phyloP scores from a whole-genome alignment of 129 eudicot species.

The Kitagawia praeruptora region DNA sequence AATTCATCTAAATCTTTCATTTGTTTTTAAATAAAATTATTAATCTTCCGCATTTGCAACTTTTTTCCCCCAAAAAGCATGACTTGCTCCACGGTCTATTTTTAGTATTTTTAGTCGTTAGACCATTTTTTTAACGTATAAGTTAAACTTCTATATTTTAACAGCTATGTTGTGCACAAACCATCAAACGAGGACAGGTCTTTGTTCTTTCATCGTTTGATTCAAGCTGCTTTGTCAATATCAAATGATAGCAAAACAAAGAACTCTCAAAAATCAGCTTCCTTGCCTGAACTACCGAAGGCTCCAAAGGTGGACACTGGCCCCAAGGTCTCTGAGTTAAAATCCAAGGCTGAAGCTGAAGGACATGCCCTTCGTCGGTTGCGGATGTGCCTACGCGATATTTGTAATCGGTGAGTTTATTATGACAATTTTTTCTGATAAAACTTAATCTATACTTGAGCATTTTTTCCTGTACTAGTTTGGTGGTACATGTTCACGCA shows the following conservation, averaged over 20 bases:
- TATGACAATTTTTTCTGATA: neutral
- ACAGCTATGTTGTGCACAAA: constrained; percentile 58
- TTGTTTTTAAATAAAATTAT: neutral
- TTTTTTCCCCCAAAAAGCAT: neutral
- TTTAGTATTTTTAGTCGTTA: neutral
- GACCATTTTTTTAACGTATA: neutral
- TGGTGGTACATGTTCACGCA: neutral
- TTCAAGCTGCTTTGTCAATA: constrained; percentile 76
- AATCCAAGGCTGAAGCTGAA: constrained; percentile 86
- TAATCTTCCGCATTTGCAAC: neutral
- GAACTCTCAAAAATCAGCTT: constrained; percentile 30
- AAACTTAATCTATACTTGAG: neutral
- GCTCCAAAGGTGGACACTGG: constrained; percentile 90
- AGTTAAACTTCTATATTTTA: constrained; percentile 7
- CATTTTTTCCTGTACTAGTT: neutral
- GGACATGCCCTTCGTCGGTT: constrained; percentile 90
- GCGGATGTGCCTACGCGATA: constrained; percentile 97
- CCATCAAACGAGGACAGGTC: constrained; percentile 77
- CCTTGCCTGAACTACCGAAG: constrained; percentile 84
- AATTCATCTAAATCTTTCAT: neutral
- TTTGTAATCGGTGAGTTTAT: constrained; percentile 72
- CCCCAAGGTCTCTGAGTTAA: constrained; percentile 87
- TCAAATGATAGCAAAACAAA: constrained; percentile 38
- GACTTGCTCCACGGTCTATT: neutral
- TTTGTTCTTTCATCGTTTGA: constrained; percentile 60